These are phyloP conservation scores for Domatiomyces catenatus DNA, from an alignment of 2,329 filamentous ascomycete species.

Conservation along the genomic window DNA sequence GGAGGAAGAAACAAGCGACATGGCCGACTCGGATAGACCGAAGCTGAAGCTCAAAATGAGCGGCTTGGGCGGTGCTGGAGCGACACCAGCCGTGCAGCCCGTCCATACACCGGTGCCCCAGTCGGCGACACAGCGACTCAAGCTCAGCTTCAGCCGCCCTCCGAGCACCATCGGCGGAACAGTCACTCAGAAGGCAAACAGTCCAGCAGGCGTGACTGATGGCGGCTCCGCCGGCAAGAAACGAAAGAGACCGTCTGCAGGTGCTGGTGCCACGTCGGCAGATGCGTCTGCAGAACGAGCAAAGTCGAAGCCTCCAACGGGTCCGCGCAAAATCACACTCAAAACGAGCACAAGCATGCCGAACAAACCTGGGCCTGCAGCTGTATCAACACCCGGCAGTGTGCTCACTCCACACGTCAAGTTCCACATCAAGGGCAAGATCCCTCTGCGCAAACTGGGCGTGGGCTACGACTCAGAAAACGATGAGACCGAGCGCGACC, in stretches of 20 bases:
- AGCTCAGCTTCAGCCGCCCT: constrained; percentile 6
- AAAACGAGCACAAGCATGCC: constrained; percentile 18
- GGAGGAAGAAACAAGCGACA: neutral
- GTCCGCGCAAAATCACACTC: constrained; percentile 24
- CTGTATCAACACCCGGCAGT: constrained; percentile 1
- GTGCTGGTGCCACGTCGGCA: neutral
- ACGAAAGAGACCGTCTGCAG: constrained; percentile 8
- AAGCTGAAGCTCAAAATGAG: constrained; percentile 21
- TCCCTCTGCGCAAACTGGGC: constrained; percentile 55
- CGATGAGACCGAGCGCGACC: constrained; percentile 75
- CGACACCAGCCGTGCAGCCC: neutral
- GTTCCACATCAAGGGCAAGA: constrained; percentile 51
- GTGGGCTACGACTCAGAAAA: constrained; percentile 95
- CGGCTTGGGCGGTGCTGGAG: neutral
- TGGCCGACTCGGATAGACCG: constrained; percentile 5
- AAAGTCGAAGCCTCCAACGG: constrained; percentile 3
- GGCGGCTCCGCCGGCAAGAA: constrained; percentile 20
- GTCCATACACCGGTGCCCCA: neutral
- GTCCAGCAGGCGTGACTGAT: neutral
- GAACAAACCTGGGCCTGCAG: neutral
- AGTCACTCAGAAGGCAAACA: neutral
- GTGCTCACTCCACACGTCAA: constrained; percentile 33
- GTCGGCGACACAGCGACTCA: constrained; percentile 2
- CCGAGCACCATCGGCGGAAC: constrained; percentile 1
- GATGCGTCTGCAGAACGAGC: constrained; percentile 6